A percentile compares a stretch with the other conserved stretches of the same genome.
phyloP scores from a whole-genome alignment of 2,329 filamentous ascomycete genomes.

The Elsinoe australis region DNA sequence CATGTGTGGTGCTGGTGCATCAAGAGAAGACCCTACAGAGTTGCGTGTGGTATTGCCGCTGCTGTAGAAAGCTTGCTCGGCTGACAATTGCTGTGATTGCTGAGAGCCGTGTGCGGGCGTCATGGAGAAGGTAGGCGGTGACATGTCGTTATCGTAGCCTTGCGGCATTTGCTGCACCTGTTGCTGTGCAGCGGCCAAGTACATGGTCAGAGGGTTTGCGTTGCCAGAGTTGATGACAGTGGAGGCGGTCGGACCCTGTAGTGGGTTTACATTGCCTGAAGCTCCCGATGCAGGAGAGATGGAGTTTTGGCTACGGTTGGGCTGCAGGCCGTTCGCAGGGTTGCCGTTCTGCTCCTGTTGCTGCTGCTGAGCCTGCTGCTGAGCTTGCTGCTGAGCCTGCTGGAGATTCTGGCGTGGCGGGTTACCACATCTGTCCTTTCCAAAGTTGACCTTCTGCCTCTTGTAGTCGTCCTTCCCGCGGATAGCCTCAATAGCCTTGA shows the following conservation, averaged over 20 bases:
- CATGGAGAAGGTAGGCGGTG: conserved; percentile 34
- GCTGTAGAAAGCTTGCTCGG: conserved; percentile 76
- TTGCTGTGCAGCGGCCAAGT: conserved; percentile 55
- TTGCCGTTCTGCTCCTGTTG: conserved; percentile 50
- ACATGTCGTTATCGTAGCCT: conserved; percentile 25
- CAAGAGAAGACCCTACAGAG: conserved; percentile 25
- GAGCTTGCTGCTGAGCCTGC: conserved; percentile 48
- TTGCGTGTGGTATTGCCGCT: conserved; percentile 52
- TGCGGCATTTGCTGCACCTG: conserved; percentile 52
- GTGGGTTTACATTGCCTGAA: conserved; percentile 51
- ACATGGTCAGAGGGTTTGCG: conserved; percentile 88
- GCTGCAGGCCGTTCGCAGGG: conserved; percentile 51
- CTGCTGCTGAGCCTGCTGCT: conserved; percentile 60
- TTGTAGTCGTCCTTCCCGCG: conserved; percentile 93
- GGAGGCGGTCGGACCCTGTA: conserved; percentile 57
- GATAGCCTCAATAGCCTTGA: conserved; percentile 97
- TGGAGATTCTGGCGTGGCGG: conserved; percentile 76
- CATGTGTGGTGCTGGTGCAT: conserved; percentile 36
- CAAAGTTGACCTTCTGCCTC: conserved; percentile 99
- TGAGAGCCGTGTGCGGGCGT: conserved; percentile 50
- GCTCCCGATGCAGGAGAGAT: conserved; percentile 54
- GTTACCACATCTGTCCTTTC: conserved; percentile 96
- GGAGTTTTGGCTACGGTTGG: conserved; percentile 49
- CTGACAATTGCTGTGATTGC: conserved; percentile 45
- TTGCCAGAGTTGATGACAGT: conserved; percentile 68